These are phyloP conservation scores for Dioscorea zingiberensis DNA, from an alignment of 106 monocot species.

Conservation along the genomic window DNA sequence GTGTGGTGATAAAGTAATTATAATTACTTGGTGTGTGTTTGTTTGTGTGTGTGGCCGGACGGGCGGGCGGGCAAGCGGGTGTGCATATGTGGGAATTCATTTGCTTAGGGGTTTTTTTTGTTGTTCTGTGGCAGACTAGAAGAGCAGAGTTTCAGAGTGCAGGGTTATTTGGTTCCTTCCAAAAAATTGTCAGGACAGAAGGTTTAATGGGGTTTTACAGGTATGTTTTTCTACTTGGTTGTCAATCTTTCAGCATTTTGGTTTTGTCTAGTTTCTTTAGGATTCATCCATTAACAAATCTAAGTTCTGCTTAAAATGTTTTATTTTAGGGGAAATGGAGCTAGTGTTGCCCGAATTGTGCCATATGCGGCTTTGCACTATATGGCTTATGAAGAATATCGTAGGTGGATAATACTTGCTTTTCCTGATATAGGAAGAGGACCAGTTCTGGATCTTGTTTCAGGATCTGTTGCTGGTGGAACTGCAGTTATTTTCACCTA, in stretches of 20 bases:
- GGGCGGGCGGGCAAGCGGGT: too few relatives aligned
- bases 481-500: constrained; percentile 90
- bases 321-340: constrained; percentile 74
- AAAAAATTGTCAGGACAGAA: constrained; percentile 67
- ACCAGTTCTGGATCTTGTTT: constrained; percentile 73
- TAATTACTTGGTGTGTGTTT: too few relatives aligned
- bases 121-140: constrained; percentile 53
- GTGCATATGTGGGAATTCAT: too few relatives aligned
- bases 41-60: too few relatives aligned
- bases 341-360: constrained; percentile 82
- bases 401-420: constrained; percentile 59
- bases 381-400: constrained; percentile 96
- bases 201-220: constrained; percentile 83
- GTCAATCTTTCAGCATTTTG: not conserved
- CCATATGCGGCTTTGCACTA: constrained; percentile 98
- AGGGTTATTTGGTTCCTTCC: constrained; percentile 68
- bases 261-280: not conserved
- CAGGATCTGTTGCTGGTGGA: constrained; percentile 83
- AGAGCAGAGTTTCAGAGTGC: constrained; percentile 67
- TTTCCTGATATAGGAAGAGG: constrained; percentile 49
- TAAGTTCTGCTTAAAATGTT: not conserved
- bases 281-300: not conserved
- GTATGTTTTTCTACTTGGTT: constrained; percentile 13
- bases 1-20: too few relatives aligned
- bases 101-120: not conserved